These are phyloP conservation scores for Castanopsis chinensis DNA, from an alignment of 306 rosid genomes.

Conservation along the genomic window DNA sequence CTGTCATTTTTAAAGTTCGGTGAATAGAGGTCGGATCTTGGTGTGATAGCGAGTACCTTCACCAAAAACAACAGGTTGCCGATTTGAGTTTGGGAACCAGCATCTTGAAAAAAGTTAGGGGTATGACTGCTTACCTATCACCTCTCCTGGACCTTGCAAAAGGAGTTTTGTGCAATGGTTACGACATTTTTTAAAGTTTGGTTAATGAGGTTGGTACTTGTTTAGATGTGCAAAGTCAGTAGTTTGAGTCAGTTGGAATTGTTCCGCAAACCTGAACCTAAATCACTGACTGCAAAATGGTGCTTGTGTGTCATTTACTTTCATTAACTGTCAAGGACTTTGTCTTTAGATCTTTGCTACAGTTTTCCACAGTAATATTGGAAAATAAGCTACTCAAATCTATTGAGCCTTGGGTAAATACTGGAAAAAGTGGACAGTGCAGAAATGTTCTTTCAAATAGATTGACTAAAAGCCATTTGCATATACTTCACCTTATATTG, in stretches of 20 bases:
- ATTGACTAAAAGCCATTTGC: slow-evolving; percentile 1
- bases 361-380: slow-evolving; percentile 4
- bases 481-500: slow-evolving; percentile 6
- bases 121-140: no score
- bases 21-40: neutral
- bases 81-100: no score
- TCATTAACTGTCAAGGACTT: neutral
- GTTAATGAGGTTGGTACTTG: neutral
- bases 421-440: neutral
- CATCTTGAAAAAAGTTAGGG: no score
- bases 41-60: no score
- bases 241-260: no score
- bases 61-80: no score
- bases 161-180: no score
- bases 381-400: slow-evolving; percentile 2
- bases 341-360: slow-evolving; percentile 4
- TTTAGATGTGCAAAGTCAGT: neutral
- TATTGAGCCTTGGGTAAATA: slow-evolving; percentile 1
- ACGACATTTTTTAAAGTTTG: neutral
- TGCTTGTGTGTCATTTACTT: slow-evolving; percentile 10
- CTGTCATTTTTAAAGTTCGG: neutral
- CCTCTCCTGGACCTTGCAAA: no score
- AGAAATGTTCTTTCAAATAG: neutral
- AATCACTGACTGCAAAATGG: neutral
- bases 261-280: neutral